Evolutionary conservation across 306 rosid genomes (phyloP), one percentile per base, ranked within the genome.

Genomic region (Senna siamea): DNA sequence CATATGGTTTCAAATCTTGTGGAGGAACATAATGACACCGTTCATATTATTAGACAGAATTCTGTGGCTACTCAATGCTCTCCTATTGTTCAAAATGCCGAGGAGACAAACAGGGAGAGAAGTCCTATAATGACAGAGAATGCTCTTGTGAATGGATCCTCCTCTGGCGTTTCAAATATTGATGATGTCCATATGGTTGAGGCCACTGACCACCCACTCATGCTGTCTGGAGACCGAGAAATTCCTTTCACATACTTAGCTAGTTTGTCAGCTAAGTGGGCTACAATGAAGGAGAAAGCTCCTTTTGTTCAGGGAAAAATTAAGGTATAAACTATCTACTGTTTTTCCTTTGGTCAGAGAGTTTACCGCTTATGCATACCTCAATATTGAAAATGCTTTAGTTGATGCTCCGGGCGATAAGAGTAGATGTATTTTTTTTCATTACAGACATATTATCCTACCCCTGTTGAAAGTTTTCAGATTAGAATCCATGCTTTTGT

Each of bases 251-350:
- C 91, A 26, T 94, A 94, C 85, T 66, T 94, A 54, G 86, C 91
- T 79, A 88, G 88, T 91, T 85, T 94, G 88, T 94, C 91, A 12
- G 85, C 91, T 81, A 94, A 89, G 87, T 88, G 88, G 93, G 82
- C 76, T 46, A 69, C 91, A 38, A 79, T 76, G 78, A 88, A 79
- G 82, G 88, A 77, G 66, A 79, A 75, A 40, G 65, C 70, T 59
- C 81, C 79, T 72, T 79, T 73, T 34, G 83, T 91, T 69, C 84
- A 32, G 72, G 98, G 98, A 59, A 91, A 80, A 75, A 80, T 94
- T 69, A 94, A 91, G 98, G 98, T 91, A 78, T 61, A 17, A 40
- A 38, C 17, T 72, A 48, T 72, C 17, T 54, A n/a, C n/a, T 35
- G 13, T 52, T 66, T 70, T 70, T 67, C 72, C 73, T 80, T 44